These are phyloP conservation scores for Mycena sanguinolenta DNA, from an alignment of 768 basidiomycete species.

Conservation along the genomic window DNA sequence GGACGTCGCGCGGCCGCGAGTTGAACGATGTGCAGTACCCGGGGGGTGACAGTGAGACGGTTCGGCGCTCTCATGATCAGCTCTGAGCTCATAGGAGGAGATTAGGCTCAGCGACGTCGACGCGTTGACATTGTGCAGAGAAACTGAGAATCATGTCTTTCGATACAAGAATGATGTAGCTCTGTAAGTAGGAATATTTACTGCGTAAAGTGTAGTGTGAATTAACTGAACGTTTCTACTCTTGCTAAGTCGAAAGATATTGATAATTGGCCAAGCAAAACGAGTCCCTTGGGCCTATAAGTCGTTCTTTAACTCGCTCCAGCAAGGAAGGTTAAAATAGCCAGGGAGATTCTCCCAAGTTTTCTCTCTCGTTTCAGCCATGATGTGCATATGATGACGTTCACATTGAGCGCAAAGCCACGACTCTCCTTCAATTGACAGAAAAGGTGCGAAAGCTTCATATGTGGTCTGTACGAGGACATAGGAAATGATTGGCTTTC, in stretches of 20 bases:
- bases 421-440: too few relatives aligned
- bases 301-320: slow-evolving; percentile 2
- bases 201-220: too few relatives aligned
- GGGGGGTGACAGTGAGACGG: slow-evolving; percentile 25
- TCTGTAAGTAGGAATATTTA: not conserved
- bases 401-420: not conserved
- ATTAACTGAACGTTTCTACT: too few relatives aligned
- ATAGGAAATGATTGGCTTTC: not conserved
- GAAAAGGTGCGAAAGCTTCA: not conserved
- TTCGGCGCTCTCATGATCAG: slow-evolving; percentile 20
- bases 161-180: slow-evolving; percentile 16
- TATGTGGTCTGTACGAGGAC: not conserved
- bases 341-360: not conserved
- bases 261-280: too few relatives aligned
- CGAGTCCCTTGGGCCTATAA: not conserved
- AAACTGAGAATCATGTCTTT: slow-evolving; percentile 21
- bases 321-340: not conserved
- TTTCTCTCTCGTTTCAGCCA: not conserved
- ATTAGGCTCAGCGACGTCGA: slow-evolving; percentile 25
- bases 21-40: slow-evolving; percentile 18
- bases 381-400: not conserved
- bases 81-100: slow-evolving; percentile 20
- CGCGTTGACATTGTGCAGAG: slow-evolving; percentile 21
- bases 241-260: too few relatives aligned
- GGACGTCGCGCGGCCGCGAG: slow-evolving; percentile 17